Conservation (phyloP, 306 rosid genomes). For the Cicer cuneatum region DNA sequence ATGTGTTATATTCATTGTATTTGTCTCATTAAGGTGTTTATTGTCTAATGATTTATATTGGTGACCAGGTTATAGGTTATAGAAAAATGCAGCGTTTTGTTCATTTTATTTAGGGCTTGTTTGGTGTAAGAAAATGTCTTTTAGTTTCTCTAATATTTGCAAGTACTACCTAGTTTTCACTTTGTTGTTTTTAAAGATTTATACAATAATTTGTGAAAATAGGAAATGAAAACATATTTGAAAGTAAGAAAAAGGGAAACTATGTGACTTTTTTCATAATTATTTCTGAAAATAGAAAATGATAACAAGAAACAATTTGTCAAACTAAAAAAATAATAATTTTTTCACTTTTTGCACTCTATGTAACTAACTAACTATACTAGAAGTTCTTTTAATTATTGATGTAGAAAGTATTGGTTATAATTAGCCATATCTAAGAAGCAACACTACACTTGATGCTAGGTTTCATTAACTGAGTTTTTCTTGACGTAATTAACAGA, state of each 20-base stretch:
- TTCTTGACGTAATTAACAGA: constrained; percentile 58
- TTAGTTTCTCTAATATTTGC: background rate
- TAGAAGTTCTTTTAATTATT: constrained; percentile 28
- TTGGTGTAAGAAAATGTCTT: background rate
- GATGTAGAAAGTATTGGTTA: constrained; percentile 17
- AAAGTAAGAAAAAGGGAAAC: background rate
- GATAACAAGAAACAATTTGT: background rate
- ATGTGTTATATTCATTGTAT: constrained; percentile 28
- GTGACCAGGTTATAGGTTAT: constrained; percentile 34
- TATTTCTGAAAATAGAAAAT: constrained; percentile 1
- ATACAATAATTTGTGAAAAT: background rate
- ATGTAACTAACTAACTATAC: constrained; percentile 13
- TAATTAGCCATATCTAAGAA: constrained; percentile 28
- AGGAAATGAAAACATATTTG: constrained; percentile 15
- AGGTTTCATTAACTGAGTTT: constrained; percentile 35
- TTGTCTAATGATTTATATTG: constrained; percentile 16
- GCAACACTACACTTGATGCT: constrained; percentile 29
- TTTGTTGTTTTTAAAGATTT: constrained; percentile 2
- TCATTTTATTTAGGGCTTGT: constrained; percentile 16
- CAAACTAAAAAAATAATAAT: background rate
- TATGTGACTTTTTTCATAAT: background rate
- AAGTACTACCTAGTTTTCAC: background rate
- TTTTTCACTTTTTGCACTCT: constrained; percentile 16
- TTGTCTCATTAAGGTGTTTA: constrained; percentile 25
- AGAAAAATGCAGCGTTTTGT: constrained; percentile 5